Base-by-base conservation (phyloP, 805 yeast genomes). In the Zygoascus tannicola region DNA sequence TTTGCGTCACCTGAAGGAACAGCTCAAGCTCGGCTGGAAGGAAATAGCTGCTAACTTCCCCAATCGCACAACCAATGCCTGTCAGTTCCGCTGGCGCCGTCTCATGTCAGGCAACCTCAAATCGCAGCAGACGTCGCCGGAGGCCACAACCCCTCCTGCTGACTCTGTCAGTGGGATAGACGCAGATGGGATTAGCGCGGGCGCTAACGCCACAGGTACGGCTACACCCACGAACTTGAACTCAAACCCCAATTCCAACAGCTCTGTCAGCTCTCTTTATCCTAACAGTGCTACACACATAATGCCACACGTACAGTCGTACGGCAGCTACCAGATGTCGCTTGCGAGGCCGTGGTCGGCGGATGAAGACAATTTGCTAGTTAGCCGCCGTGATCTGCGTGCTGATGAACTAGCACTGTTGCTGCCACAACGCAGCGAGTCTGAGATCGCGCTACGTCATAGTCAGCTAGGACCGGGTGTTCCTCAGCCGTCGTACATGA, bases 11-110 rank as follows among this genome's bases (percentile, higher is more conserved):
- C 69, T 85, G 56, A 85, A 85, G 62, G 95, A 85, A 59, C 78
- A 78, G 49, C 84, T 80, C 59, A 83, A 82, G 58, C 70, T 85
- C 52, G 95, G 95, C 1, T 85, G 95, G 95, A 78, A 85, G 60
- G 94, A 85, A 52, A 85, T 85, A 41, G 80, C 92, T 1, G 71
- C 79, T 28, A 83, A 81, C 56, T 85, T 85, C 61, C 72, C 76
- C 35, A 81, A 81, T 59, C 68, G 95, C 57, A 85, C 95, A 2
- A 87, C 94, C 32, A 85, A 84, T 58, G 94, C 94, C 2, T 84
- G 94, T 55, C 94, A 84, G 64, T 84, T 84, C 58, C 74, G 95
- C 53, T 85, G 95, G 95, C 73, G 95, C 60, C 65, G 95, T 50
- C 65, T 79, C 38, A 74, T 68, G 53, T 59, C 67, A 7, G 72